Conservation (phyloP, 2,329 filamentous ascomycete genomes). For the Penicillium corylophilum region DNA sequence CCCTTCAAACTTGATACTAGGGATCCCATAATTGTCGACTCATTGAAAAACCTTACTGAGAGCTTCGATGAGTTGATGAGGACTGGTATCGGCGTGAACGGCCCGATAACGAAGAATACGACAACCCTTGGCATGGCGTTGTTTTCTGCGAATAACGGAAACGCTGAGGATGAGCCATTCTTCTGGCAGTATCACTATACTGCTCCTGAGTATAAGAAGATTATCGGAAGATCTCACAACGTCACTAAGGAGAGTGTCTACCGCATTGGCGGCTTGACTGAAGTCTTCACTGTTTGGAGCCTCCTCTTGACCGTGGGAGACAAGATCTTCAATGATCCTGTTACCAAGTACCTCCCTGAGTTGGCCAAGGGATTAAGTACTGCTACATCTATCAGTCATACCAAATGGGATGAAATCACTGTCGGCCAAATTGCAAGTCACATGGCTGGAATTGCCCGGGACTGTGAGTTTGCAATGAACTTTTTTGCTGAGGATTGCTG, state of each 20-base stretch:
- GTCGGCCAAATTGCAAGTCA: slow-evolving; percentile 25
- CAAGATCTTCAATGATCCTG: slow-evolving; percentile 37
- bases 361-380: slow-evolving; percentile 15
- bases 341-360: slow-evolving; percentile 43
- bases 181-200: slow-evolving; percentile 26
- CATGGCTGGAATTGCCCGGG: slow-evolving; percentile 18
- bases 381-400: background rate
- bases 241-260: slow-evolving; percentile 25
- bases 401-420: slow-evolving; percentile 21
- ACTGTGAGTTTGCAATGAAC: slow-evolving; percentile 15
- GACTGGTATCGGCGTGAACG: slow-evolving; percentile 11
- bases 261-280: slow-evolving; percentile 37
- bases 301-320: slow-evolving; percentile 39
- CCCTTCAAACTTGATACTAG: slow-evolving; percentile 13
- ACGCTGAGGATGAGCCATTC: slow-evolving; percentile 12
- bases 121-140: slow-evolving; percentile 22
- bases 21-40: slow-evolving; percentile 1
- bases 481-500: background rate
- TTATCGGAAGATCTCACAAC: slow-evolving; percentile 2
- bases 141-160: slow-evolving; percentile 20
- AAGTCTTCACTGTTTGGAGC: slow-evolving; percentile 40
- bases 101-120: slow-evolving; percentile 17
- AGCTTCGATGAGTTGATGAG: slow-evolving; percentile 6
- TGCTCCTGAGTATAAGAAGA: slow-evolving; percentile 6
- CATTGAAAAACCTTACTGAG: slow-evolving; percentile 7